Percentiles rank a stretch among this genome's conserved stretches.
These are phyloP conservation scores for Petrea volubilis DNA, from an alignment of 257 asterid genomes.

Conservation along the genomic window DNA sequence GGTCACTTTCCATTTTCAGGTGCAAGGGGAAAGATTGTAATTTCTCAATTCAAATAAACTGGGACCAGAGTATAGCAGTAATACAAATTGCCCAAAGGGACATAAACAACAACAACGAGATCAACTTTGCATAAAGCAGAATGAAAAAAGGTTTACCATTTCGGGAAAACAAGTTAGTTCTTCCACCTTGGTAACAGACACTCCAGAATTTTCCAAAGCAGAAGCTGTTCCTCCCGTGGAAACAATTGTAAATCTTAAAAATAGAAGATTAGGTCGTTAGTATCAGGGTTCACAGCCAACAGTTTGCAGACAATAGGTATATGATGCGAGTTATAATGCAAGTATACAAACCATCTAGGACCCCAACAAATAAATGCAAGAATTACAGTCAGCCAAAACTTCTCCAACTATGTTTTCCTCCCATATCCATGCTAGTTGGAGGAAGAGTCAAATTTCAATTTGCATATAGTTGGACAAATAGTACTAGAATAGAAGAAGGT, in stretches of 20 bases:
- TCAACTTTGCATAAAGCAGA: background rate
- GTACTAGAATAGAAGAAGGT: background rate
- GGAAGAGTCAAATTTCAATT: background rate
- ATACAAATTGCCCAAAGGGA: background rate
- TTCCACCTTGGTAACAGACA: conserved; percentile 90
- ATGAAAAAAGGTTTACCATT: conserved; percentile 55
- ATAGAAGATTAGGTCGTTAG: background rate
- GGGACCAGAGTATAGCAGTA: background rate
- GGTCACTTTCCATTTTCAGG: conserved; percentile 1
- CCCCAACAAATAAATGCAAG: background rate
- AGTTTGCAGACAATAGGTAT: background rate
- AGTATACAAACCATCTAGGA: conserved; percentile 15
- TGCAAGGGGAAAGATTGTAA: conserved; percentile 1
- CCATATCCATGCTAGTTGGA: background rate
- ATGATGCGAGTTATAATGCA: conserved; percentile 10
- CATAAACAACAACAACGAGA: background rate
- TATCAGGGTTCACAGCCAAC: background rate
- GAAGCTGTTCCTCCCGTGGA: conserved; percentile 98
- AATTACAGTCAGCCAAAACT: background rate
- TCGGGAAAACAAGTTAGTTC: conserved; percentile 91
- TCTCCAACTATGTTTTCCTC: background rate
- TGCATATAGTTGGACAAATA: background rate
- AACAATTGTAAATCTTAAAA: conserved; percentile 73
- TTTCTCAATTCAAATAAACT: background rate
- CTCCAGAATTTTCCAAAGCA: conserved; percentile 73